Percentiles rank a stretch among this genome's conserved stretches.
Conservation (phyloP, 176 grass and related monocot genomes). For the Aechmea fasciata region DNA sequence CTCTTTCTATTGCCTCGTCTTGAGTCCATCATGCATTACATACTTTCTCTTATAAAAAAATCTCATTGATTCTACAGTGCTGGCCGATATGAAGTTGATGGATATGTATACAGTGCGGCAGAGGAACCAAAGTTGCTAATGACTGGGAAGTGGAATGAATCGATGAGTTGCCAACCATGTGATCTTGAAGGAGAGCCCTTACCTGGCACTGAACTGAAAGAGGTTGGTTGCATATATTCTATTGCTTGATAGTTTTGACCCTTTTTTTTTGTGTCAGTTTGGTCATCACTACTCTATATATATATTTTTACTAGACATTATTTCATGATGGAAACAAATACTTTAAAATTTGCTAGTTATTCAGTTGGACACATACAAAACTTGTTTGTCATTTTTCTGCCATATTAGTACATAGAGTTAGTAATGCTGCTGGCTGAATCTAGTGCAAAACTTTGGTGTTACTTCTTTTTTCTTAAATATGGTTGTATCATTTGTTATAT, state of each 20-base stretch:
- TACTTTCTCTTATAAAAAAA: slow-evolving; percentile 3
- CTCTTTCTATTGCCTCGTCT: neutral
- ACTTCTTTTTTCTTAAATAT: slow-evolving; percentile 1
- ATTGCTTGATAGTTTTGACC: neutral
- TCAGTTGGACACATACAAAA: neutral
- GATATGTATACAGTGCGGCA: slow-evolving; percentile 77
- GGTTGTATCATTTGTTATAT: neutral
- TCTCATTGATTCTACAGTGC: slow-evolving; percentile 41
- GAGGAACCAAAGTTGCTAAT: slow-evolving; percentile 95
- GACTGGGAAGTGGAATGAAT: slow-evolving; percentile 83
- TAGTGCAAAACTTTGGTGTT: neutral
- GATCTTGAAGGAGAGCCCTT: slow-evolving; percentile 92
- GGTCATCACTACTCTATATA: neutral
- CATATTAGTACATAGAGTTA: neutral
- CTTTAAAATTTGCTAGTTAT: neutral
- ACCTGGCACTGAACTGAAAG: slow-evolving; percentile 64
- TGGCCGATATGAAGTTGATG: slow-evolving; percentile 85
- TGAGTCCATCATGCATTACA: slow-evolving; percentile 2
- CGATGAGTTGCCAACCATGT: slow-evolving; percentile 81
- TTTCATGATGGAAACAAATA: neutral
- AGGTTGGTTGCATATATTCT: slow-evolving; percentile 29
- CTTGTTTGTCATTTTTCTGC: neutral
- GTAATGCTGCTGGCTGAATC: neutral
- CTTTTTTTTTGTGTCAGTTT: neutral
- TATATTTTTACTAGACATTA: neutral